Evolutionary conservation across 371 early-diverging fungal genomes (phyloP).

Genomic region (Coemansia sp.): DNA sequence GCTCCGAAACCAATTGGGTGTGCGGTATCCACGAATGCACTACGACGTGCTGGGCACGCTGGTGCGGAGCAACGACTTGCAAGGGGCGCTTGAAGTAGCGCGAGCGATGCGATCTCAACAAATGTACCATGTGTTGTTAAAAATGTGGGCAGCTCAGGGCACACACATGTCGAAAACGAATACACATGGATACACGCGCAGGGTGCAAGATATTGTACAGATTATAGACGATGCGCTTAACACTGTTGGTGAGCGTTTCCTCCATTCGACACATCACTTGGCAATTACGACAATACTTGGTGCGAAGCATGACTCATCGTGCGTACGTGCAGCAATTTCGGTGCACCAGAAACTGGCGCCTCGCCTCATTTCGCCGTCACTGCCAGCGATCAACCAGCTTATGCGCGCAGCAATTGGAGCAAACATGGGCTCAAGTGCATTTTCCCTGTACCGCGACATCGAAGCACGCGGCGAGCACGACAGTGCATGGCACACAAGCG

Average conservation of each 20-base stretch:
- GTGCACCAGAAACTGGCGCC: slow-evolving; percentile 21
- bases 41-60: slow-evolving; percentile 22
- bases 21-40: slow-evolving; percentile 21
- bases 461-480: slow-evolving; percentile 8
- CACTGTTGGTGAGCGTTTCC: background rate
- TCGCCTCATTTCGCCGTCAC: slow-evolving; percentile 19
- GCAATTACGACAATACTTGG: slow-evolving; percentile 12
- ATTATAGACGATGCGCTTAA: slow-evolving; percentile 4
- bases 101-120: slow-evolving; percentile 5
- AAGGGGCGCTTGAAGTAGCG: slow-evolving; percentile 4
- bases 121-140: slow-evolving; percentile 13
- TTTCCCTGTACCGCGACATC: slow-evolving; percentile 19
- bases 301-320: background rate
- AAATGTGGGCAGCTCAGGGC: slow-evolving; percentile 11
- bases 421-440: slow-evolving; percentile 3
- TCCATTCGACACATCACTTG: slow-evolving; percentile 36
- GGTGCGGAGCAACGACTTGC: slow-evolving; percentile 12
- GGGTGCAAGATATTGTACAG: slow-evolving; percentile 8
- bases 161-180: too few relatives aligned
- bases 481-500: background rate
- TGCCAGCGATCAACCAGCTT: slow-evolving; percentile 24
- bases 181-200: background rate
- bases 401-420: slow-evolving; percentile 2
- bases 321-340: background rate
- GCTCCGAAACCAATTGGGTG: background rate